Conservation (phyloP, 192 early-diverging fungal genomes). For the Coemansia nantahalensis region DNA sequence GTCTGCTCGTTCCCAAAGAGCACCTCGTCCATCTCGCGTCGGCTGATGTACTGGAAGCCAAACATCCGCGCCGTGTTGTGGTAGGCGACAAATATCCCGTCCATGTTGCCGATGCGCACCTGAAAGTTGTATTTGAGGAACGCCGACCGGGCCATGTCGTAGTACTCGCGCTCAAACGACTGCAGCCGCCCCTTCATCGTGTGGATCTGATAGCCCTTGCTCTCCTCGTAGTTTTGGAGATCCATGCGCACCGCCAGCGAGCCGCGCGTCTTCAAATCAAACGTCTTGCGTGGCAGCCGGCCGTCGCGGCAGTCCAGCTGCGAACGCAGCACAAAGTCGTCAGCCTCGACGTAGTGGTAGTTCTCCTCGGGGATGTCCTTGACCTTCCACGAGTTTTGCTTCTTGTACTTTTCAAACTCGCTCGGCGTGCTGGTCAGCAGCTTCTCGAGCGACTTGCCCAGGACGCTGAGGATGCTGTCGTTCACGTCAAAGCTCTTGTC, state of each 20-base stretch:
- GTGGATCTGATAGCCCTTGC: constrained; percentile 67
- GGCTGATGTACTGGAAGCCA: constrained; percentile 90
- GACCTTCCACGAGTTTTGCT: constrained; percentile 55
- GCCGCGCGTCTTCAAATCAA: constrained; percentile 93
- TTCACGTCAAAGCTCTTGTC: constrained; percentile 74
- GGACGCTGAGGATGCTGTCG: constrained; percentile 67
- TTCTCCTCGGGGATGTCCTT: constrained; percentile 58
- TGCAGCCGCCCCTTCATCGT: constrained; percentile 63
- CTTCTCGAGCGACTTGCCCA: constrained; percentile 89
- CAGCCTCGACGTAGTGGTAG: constrained; percentile 67
- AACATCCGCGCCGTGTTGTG: constrained; percentile 90
- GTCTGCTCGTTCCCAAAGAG: constrained; percentile 69
- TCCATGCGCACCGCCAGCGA: constrained; percentile 80
- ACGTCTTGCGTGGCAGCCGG: constrained; percentile 71
- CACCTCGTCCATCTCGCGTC: constrained; percentile 77
- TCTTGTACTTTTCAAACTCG: constrained; percentile 69
- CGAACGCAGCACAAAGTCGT: constrained; percentile 77
- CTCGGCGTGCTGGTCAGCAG: constrained; percentile 66
- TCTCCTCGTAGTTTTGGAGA: constrained; percentile 65
- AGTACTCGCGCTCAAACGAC: constrained; percentile 91
- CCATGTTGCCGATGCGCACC: constrained; percentile 92
- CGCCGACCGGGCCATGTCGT: constrained; percentile 89
- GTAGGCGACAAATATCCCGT: constrained; percentile 89
- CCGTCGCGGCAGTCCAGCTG: constrained; percentile 86
- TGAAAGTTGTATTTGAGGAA: constrained; percentile 90